Percentiles rank a stretch among this genome's conserved stretches.
Conservation (phyloP, 2,329 filamentous ascomycete genomes). For the Chaetomium sp. region DNA sequence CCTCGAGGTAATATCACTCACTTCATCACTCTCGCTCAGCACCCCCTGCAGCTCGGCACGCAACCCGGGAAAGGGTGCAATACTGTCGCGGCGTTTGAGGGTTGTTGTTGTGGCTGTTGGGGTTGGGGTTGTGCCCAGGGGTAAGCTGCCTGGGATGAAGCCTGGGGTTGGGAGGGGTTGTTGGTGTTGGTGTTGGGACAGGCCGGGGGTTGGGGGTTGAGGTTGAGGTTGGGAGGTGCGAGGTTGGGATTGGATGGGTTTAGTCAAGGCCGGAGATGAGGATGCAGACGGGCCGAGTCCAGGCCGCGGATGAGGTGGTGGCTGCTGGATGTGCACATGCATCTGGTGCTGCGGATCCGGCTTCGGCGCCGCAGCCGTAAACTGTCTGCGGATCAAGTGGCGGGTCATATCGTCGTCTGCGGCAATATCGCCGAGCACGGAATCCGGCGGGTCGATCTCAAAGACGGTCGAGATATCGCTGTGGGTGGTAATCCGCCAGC, state of each 20-base stretch:
- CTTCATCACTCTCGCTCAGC: conserved; percentile 41
- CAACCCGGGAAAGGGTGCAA: conserved; percentile 46
- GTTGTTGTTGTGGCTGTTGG: conserved; percentile 1
- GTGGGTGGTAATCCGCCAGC: conserved; percentile 62
- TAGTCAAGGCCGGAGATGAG: too few species aligned
- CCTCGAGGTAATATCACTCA: conserved; percentile 37
- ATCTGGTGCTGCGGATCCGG: conserved; percentile 10
- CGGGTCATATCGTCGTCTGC: conserved; percentile 54
- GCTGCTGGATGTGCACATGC: conserved; percentile 5
- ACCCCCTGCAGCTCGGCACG: conserved; percentile 44
- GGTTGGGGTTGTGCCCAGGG: conserved; percentile 6
- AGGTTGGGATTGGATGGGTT: too few species aligned
- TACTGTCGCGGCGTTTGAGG: conserved; percentile 41
- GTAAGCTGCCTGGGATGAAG: too few species aligned
- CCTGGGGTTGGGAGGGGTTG: neutral
- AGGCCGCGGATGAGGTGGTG: neutral
- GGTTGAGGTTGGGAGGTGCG: too few species aligned
- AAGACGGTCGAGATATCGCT: conserved; percentile 68
- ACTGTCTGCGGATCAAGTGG: conserved; percentile 53
- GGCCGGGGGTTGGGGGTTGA: too few species aligned
- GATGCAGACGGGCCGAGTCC: too few species aligned
- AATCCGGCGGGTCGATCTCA: conserved; percentile 60
- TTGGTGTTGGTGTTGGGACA: neutral
- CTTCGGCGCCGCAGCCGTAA: conserved; percentile 20
- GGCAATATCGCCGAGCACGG: conserved; percentile 49